Evolutionary conservation across 305 asterid species (phyloP).

Genomic region (Fraxinus latifolia): DNA sequence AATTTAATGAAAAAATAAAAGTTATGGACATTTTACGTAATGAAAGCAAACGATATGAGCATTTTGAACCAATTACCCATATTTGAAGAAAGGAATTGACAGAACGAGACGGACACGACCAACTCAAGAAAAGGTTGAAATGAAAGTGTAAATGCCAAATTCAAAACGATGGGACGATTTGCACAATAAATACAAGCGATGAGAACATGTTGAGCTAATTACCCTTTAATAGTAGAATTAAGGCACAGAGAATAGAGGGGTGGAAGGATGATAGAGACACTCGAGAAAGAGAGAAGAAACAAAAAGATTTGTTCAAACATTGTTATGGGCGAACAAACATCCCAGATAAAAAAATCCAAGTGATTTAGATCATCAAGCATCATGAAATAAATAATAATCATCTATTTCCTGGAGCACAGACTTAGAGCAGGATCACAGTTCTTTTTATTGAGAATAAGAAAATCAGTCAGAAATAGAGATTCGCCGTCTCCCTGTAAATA

Average conservation of each 20-base stretch:
- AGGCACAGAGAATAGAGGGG: not conserved
- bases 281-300: not conserved
- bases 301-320: not conserved
- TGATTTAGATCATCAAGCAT: not conserved
- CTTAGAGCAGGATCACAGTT: conserved; percentile 9
- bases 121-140: too few species aligned
- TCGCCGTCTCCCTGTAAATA: not conserved
- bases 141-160: too few species aligned
- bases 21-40: too few species aligned
- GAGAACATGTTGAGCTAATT: too few species aligned
- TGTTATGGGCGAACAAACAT: not conserved
- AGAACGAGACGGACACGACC: too few species aligned
- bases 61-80: too few species aligned
- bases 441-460: not conserved
- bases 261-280: not conserved
- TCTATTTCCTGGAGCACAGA: not conserved
- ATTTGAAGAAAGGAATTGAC: too few species aligned
- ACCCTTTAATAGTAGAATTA: too few species aligned
- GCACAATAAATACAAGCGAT: too few species aligned
- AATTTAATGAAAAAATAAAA: too few species aligned
- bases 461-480: not conserved
- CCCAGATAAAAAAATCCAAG: not conserved
- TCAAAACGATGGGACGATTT: too few species aligned
- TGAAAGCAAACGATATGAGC: too few species aligned
- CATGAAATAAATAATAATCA: not conserved